Evolutionary conservation across 2,329 filamentous ascomycete genomes (phyloP), one percentile per base, ranked within the genome.

Genomic region (Penicillium olsonii): DNA sequence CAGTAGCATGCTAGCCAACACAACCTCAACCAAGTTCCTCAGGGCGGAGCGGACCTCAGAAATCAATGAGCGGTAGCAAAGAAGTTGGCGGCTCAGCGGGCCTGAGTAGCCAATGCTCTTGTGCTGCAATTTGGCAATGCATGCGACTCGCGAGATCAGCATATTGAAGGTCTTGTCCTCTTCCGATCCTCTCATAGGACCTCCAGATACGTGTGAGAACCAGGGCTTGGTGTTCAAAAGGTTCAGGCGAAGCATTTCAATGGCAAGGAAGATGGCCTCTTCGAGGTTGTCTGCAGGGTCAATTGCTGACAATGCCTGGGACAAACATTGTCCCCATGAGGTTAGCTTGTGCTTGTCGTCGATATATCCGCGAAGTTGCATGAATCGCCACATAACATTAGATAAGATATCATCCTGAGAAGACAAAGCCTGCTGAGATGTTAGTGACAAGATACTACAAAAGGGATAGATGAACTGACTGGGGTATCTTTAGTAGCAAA

Each of bases 31-130:
- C 29, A 97, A 74, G 67, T 95, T 91, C 40, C 94, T 84, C 56
- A 95, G 79, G 27, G 85, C 84, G 56, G 87, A 84, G 33, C 92
- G 87, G 19, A 96, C 85, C 34, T 88, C 84, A 2, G 87, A 87
- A 34, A 90, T 85, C 50, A 97, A 79, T 1, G 90, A 92, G 53
- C 90, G 88, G 76, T 92, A 99, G 20, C 85, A 86, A 35, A 99
- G 79, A 44, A 96, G 79, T 59, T 92, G 91, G 70, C 94, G 87
- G 77, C 91, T 96, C 1, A 99, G 80, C 1, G 94, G 92, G 0
- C 94, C 94, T 2, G 92, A 96, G 71, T 96, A 99, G 24, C 94
- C 94, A 60, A 92, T 92, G 3, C 82, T 80, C 60, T 89, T 83
- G 68, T 99, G 94, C 26, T 85, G 84, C 54, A 97, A 78, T 64